These are phyloP conservation scores for Geranium incanum DNA, from an alignment of 441 rosid species.

Conservation along the genomic window DNA sequence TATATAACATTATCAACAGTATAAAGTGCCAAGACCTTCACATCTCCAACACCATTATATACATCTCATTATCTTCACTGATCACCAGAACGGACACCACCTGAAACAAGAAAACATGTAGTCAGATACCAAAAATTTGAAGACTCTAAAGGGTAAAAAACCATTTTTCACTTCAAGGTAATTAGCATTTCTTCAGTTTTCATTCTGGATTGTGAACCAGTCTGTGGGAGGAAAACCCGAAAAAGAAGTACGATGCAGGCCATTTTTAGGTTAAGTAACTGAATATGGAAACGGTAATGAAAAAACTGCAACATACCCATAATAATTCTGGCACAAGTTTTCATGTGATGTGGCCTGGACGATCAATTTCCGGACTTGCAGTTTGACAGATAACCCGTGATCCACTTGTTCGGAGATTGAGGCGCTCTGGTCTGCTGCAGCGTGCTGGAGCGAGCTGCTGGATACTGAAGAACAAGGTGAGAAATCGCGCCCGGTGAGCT, in stretches of 20 bases:
- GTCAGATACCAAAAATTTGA: neutral
- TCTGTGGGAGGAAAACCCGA: too few species aligned
- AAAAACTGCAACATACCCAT: constrained; percentile 58
- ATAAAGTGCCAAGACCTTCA: too few species aligned
- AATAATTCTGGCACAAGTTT: constrained; percentile 92
- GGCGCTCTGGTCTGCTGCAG: constrained; percentile 60
- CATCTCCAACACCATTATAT: neutral
- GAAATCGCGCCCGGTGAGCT: constrained; percentile 95
- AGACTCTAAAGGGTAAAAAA: neutral
- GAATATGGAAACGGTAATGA: neutral
- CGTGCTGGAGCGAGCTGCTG: constrained; percentile 39
- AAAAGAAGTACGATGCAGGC: too few species aligned
- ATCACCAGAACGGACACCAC: constrained; percentile 98
- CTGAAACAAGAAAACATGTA: constrained; percentile 30
- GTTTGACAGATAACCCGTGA: constrained; percentile 81
- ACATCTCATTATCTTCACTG: neutral
- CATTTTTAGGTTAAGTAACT: too few species aligned
- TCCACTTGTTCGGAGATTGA: constrained; percentile 79
- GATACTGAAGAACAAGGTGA: constrained; percentile 47
- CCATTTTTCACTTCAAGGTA: neutral
- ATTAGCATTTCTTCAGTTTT: neutral
- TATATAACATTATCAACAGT: too few species aligned
- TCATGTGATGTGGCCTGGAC: constrained; percentile 82
- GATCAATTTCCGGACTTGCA: constrained; percentile 93
- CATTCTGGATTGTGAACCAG: neutral